A percentile compares a stretch with the other conserved stretches of the same genome.
phyloP scores from a whole-genome alignment of 208 protist genomes.

The Trypanosoma platydactyli region DNA sequence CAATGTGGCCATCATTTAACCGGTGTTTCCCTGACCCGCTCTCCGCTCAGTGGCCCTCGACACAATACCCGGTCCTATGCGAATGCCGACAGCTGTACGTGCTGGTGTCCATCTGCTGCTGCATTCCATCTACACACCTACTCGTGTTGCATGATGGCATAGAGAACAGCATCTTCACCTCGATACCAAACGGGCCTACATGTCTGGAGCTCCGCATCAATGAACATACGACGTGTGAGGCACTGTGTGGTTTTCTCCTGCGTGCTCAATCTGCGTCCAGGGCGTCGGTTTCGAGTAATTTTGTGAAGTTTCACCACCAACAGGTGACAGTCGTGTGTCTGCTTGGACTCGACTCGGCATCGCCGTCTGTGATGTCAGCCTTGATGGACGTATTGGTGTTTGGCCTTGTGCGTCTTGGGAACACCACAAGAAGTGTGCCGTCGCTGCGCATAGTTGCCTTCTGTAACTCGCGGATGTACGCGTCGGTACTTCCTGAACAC shows the following conservation, averaged over 20 bases:
- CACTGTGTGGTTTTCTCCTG: conserved; percentile 67
- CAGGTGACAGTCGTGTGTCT: conserved; percentile 76
- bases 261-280: conserved; percentile 39
- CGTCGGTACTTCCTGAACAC: conserved; percentile 53
- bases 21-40: conserved; percentile 86
- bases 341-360: conserved; percentile 56
- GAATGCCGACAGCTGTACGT: conserved; percentile 86
- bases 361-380: conserved; percentile 52
- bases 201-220: conserved; percentile 79
- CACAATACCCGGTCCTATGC: conserved; percentile 67
- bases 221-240: conserved; percentile 52
- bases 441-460: conserved; percentile 82
- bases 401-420: conserved; percentile 35
- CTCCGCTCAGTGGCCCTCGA: conserved; percentile 74
- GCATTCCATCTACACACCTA: conserved; percentile 71
- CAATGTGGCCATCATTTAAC: conserved; percentile 55
- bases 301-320: conserved; percentile 26
- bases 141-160: conserved; percentile 73
- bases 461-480: conserved; percentile 54
- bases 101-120: conserved; percentile 84
- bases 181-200: conserved; percentile 78
- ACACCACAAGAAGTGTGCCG: conserved; percentile 27
- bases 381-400: conserved; percentile 79
- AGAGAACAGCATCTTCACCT: conserved; percentile 61
- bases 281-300: conserved; percentile 1